phyloP scores from a whole-genome alignment of 345 rosid genomes.

The Pseudoturritis turrita region DNA sequence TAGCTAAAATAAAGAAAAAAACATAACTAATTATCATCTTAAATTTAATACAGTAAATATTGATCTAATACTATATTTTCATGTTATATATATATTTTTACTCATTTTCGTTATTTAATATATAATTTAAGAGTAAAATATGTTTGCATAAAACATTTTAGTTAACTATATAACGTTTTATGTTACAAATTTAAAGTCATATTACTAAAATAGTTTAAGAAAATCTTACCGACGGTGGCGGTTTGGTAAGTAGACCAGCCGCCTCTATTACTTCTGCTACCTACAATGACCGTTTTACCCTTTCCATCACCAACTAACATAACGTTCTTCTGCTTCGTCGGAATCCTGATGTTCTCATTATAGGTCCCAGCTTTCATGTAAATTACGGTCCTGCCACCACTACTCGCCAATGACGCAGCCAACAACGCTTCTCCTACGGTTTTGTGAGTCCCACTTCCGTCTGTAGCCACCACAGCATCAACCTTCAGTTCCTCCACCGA shows the following conservation, averaged over 20 bases:
- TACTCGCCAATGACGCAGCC: conserved; percentile 24
- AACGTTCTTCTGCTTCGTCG: conserved; percentile 46
- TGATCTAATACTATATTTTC: too few species aligned
- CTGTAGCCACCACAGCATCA: conserved; percentile 48
- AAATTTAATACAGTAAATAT: too few species aligned
- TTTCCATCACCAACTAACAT: conserved; percentile 62
- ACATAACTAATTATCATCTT: too few species aligned
- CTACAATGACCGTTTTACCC: conserved; percentile 43
- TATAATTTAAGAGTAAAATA: too few species aligned
- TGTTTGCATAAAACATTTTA: too few species aligned
- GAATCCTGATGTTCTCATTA: conserved; percentile 39
- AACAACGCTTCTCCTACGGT: conserved; percentile 42
- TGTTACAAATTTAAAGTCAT: too few species aligned
- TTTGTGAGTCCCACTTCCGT: conserved; percentile 53
- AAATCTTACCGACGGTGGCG: conserved; percentile 50
- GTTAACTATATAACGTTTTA: too few species aligned
- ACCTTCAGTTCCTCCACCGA: conserved; percentile 36
- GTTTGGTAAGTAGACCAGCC: conserved; percentile 46
- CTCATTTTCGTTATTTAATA: too few species aligned
- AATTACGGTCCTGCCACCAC: conserved; percentile 42
- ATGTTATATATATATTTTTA: too few species aligned
- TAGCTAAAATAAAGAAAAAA: too few species aligned
- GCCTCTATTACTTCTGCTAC: conserved; percentile 32
- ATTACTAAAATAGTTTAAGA: too few species aligned
- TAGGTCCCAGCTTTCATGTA: conserved; percentile 52